Evolutionary conservation across 148 eudicot genomes (phyloP).

Genomic region (Chenopodium formosanum): DNA sequence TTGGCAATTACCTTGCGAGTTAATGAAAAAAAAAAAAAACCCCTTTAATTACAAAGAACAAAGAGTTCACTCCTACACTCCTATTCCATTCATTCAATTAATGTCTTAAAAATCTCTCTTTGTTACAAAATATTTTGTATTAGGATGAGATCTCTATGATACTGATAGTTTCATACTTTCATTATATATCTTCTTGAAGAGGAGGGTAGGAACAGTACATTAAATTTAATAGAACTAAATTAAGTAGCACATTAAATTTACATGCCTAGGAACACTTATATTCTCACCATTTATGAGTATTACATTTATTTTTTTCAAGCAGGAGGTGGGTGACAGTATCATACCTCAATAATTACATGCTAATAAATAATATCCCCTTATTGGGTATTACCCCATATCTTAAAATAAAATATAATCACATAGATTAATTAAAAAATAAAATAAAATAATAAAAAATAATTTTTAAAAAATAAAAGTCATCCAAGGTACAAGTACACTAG

Average conservation of each 20-base stretch:
- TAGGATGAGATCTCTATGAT: too few relatives aligned
- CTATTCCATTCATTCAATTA: too few relatives aligned
- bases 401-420: too few relatives aligned
- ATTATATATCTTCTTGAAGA: background rate
- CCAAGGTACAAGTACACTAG: background rate
- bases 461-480: background rate
- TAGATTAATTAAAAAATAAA: background rate
- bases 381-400: background rate
- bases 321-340: slow-evolving; percentile 18
- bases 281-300: background rate
- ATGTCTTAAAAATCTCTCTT: too few relatives aligned
- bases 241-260: slow-evolving; percentile 1
- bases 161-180: too few relatives aligned
- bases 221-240: background rate
- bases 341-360: background rate
- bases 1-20: too few relatives aligned
- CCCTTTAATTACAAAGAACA: too few relatives aligned
- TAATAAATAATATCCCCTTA: background rate
- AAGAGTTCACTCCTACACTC: too few relatives aligned
- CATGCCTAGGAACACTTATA: background rate
- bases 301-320: background rate
- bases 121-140: too few relatives aligned
- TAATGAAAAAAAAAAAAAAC: too few relatives aligned
- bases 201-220: background rate
- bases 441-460: background rate